These are phyloP conservation scores for Kalaharituber pfeilii DNA, from an alignment of 2,329 filamentous ascomycete genomes.

Conservation along the genomic window DNA sequence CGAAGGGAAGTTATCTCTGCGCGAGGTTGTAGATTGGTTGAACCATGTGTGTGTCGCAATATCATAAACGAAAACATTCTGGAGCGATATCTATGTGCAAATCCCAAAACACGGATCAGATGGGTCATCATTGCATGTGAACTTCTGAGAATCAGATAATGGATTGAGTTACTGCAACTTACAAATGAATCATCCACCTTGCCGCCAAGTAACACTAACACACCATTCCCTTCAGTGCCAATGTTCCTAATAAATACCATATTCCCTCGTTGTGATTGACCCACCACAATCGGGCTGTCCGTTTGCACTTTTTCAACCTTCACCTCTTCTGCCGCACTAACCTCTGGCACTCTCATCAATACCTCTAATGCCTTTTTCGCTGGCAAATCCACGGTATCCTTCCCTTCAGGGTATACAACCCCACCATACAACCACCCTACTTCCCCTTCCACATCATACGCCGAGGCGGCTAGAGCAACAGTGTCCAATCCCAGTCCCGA, in stretches of 20 bases:
- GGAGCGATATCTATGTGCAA: neutral
- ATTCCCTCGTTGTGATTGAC: too few relatives aligned
- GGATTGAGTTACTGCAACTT: too few relatives aligned
- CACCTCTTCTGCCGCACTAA: neutral
- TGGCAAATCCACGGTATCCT: neutral
- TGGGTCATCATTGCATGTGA: too few relatives aligned
- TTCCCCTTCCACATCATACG: neutral
- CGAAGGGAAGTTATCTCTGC: conserved; percentile 33
- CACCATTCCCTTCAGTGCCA: too few relatives aligned
- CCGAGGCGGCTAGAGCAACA: neutral
- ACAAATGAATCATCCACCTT: too few relatives aligned
- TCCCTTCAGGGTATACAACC: neutral
- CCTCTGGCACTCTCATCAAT: neutral
- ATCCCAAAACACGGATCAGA: too few relatives aligned
- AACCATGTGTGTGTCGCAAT: conserved; percentile 48
- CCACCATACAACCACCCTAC: neutral
- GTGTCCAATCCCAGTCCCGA: neutral
- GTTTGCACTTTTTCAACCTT: too few relatives aligned
- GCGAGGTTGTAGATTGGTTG: conserved; percentile 45
- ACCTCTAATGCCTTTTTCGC: neutral
- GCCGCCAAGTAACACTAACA: too few relatives aligned
- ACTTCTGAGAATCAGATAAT: too few relatives aligned
- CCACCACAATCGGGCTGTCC: too few relatives aligned
- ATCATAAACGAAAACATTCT: conserved; percentile 57
- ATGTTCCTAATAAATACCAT: too few relatives aligned